Conservation (phyloP, 371 early-diverging fungal genomes). For the Syncephalastrum racemosum region DNA sequence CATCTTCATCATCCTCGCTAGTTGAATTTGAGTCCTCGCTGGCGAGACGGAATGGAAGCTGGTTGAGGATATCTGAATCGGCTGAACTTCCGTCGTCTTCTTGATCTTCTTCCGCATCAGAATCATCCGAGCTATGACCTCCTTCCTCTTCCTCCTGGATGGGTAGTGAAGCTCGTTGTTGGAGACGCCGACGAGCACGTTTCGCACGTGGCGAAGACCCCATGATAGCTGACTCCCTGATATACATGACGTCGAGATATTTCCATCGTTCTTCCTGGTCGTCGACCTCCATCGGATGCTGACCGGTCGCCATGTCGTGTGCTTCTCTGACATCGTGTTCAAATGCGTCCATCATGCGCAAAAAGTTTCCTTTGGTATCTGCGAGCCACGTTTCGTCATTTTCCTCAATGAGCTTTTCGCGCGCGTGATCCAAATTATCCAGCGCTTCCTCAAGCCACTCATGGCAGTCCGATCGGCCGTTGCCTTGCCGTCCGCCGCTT, state of each 20-base stretch:
- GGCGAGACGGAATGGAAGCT: too few species aligned
- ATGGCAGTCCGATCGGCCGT: slow-evolving; percentile 17
- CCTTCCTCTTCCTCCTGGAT: not conserved
- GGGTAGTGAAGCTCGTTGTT: too few species aligned
- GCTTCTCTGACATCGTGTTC: slow-evolving; percentile 3
- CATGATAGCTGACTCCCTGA: not conserved
- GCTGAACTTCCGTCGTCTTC: slow-evolving; percentile 1
- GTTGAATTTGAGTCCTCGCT: too few species aligned
- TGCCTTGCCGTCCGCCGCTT: slow-evolving; percentile 10
- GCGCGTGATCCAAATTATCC: slow-evolving; percentile 4
- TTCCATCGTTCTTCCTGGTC: slow-evolving; percentile 15
- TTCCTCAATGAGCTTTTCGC: not conserved
- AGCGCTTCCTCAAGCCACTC: slow-evolving; percentile 16
- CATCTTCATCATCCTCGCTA: slow-evolving; percentile 3
- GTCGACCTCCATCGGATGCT: not conserved
- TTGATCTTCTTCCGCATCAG: slow-evolving; percentile 5
- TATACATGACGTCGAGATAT: slow-evolving; percentile 21
- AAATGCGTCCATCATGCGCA: slow-evolving; percentile 6
- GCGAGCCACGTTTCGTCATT: slow-evolving; percentile 1
- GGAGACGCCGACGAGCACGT: not conserved
- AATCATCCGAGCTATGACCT: not conserved
- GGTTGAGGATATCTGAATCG: too few species aligned
- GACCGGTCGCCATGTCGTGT: slow-evolving; percentile 10
- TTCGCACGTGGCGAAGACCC: slow-evolving; percentile 5
- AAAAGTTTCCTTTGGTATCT: not conserved